phyloP scores from a whole-genome alignment of 306 rosid genomes.

The Pyrus communis region DNA sequence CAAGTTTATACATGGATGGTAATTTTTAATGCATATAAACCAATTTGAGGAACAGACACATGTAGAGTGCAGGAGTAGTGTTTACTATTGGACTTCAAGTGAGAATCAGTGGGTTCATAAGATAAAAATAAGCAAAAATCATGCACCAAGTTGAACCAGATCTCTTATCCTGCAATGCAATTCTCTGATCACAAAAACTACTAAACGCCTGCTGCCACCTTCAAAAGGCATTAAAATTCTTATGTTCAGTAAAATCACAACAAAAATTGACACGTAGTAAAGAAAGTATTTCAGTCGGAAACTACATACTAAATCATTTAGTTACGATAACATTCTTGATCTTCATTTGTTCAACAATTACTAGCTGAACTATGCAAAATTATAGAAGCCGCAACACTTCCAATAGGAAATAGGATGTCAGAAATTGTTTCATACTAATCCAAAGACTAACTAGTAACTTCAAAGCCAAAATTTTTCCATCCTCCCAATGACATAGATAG shows the following conservation, averaged over 20 bases:
- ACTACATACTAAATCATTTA: not conserved
- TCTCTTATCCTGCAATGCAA: not conserved
- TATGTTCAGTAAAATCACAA: not conserved
- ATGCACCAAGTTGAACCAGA: not conserved
- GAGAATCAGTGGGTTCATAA: not conserved
- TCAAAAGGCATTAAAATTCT: not conserved
- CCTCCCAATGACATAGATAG: constrained; percentile 7
- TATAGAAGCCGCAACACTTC: not conserved
- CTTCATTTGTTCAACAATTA: not conserved
- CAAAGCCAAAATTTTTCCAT: constrained; percentile 6
- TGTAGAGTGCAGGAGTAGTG: not conserved
- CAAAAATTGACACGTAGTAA: not conserved
- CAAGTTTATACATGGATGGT: not conserved
- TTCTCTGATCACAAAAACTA: not conserved
- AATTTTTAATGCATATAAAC: not conserved
- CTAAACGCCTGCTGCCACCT: not conserved
- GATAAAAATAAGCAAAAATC: not conserved
- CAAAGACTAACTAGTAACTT: constrained; percentile 15
- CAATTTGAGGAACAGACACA: not conserved
- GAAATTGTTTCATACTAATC: not conserved
- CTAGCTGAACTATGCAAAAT: not conserved
- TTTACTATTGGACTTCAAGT: not conserved
- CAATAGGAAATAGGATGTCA: not conserved
- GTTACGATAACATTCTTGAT: not conserved
- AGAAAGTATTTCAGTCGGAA: not conserved